Percentiles rank a stretch among this genome's conserved stretches.
phyloP scores from a whole-genome alignment of 495 filamentous ascomycete genomes.

The Penicillium odoratum region DNA sequence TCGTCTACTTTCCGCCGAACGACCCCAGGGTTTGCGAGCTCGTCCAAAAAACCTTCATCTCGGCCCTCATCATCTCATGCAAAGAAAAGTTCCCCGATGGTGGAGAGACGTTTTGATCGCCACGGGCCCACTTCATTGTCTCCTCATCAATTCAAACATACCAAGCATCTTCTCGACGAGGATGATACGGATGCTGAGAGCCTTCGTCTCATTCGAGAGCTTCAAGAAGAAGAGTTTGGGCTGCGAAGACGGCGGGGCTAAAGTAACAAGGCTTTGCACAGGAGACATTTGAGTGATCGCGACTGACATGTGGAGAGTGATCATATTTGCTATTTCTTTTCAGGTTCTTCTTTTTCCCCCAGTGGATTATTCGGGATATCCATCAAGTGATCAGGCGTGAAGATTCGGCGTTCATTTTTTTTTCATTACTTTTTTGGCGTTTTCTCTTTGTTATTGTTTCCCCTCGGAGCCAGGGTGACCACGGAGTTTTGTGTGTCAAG shows the following conservation, averaged over 20 bases:
- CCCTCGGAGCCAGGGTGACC: constrained; percentile 5
- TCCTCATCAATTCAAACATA: constrained; percentile 36
- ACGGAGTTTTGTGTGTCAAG: constrained; percentile 8
- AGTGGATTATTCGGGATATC: constrained; percentile 21
- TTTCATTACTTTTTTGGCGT: constrained; percentile 7
- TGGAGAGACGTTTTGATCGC: constrained; percentile 36
- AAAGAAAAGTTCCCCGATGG: constrained; percentile 45
- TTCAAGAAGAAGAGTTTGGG: constrained; percentile 61
- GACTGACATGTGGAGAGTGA: constrained; percentile 3
- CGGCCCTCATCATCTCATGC: constrained; percentile 47
- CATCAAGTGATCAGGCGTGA: constrained; percentile 16
- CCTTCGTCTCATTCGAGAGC: constrained; percentile 54
- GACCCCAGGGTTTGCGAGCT: constrained; percentile 33
- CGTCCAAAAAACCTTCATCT: constrained; percentile 39
- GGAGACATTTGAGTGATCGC: not conserved
- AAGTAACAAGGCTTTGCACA: not conserved
- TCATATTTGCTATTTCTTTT: constrained; percentile 4
- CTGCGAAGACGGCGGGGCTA: constrained; percentile 50
- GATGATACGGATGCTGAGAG: constrained; percentile 52
- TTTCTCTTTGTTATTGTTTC: constrained; percentile 3
- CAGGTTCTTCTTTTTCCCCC: constrained; percentile 10
- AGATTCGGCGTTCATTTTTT: constrained; percentile 21
- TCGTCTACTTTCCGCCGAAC: constrained; percentile 27
- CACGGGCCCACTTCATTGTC: constrained; percentile 30
- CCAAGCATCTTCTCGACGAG: constrained; percentile 30